A percentile compares a stretch with the other conserved stretches of the same genome.
These are phyloP conservation scores for Whalleya microplaca DNA, from an alignment of 2,329 filamentous ascomycete genomes.

Conservation along the genomic window DNA sequence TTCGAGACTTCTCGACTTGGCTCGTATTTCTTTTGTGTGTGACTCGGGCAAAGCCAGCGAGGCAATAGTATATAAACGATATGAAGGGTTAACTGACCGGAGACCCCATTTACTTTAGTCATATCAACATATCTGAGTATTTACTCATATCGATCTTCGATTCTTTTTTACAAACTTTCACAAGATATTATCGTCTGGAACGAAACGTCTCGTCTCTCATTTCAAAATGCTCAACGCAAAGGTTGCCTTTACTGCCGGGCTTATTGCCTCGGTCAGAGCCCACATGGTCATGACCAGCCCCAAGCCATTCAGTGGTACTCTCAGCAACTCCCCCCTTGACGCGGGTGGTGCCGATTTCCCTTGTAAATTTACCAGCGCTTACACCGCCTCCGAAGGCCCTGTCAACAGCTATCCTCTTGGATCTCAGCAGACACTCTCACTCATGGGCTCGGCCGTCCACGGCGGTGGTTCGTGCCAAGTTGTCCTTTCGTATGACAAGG, in stretches of 20 bases:
- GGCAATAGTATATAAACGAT: not conserved
- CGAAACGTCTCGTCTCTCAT: constrained; percentile 42
- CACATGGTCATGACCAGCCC: constrained; percentile 79
- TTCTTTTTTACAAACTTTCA: constrained; percentile 26
- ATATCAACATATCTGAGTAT: constrained; percentile 26
- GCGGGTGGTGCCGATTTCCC: constrained; percentile 72
- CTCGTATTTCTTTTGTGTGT: constrained; percentile 12
- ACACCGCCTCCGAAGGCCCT: constrained; percentile 49
- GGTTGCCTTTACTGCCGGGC: constrained; percentile 55
- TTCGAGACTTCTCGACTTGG: constrained; percentile 14
- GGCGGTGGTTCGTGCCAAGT: constrained; percentile 94
- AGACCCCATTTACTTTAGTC: not conserved
- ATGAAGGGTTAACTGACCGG: constrained; percentile 9
- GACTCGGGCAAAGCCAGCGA: constrained; percentile 3
- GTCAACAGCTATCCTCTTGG: constrained; percentile 69
- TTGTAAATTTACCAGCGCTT: constrained; percentile 68
- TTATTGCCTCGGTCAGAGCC: constrained; percentile 65
- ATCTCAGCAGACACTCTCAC: constrained; percentile 61
- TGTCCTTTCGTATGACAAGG: constrained; percentile 77
- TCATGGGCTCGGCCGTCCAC: constrained; percentile 76
- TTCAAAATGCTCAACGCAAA: constrained; percentile 56
- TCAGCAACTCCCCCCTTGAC: constrained; percentile 67
- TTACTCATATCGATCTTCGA: constrained; percentile 25
- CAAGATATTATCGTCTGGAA: constrained; percentile 46
- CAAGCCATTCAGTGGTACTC: constrained; percentile 55